These are phyloP conservation scores for Phytophthora tentaculata DNA, from an alignment of 352 stramenopile species.

Conservation along the genomic window DNA sequence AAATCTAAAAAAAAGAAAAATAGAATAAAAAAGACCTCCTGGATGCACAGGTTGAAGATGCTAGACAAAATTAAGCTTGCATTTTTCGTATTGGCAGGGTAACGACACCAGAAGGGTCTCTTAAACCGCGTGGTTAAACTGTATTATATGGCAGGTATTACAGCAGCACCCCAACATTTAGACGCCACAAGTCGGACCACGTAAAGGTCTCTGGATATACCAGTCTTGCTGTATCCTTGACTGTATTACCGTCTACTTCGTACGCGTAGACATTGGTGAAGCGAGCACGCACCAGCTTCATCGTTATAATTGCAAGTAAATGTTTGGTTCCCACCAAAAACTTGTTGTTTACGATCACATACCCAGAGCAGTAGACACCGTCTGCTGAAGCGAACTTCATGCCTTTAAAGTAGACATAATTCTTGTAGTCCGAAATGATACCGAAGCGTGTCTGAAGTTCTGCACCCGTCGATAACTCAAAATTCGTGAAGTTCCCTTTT, in stretches of 20 bases:
- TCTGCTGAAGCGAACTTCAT: conserved; percentile 23
- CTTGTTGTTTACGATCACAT: conserved; percentile 21
- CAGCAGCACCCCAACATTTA: conserved; percentile 10
- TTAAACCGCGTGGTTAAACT: too few species aligned
- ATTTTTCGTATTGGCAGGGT: too few species aligned
- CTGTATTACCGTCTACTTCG: conserved; percentile 14
- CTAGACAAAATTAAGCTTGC: too few species aligned
- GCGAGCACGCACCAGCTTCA: conserved; percentile 9
- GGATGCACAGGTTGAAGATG: too few species aligned
- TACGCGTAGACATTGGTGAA: conserved; percentile 16
- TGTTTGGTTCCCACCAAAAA: conserved; percentile 12
- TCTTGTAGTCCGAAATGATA: conserved; percentile 47
- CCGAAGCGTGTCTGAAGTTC: conserved; percentile 39
- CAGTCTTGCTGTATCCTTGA: conserved; percentile 12
- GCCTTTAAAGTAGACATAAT: conserved; percentile 19
- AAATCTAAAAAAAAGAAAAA: too few species aligned
- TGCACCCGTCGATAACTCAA: conserved; percentile 39
- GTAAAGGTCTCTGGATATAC: conserved; percentile 17
- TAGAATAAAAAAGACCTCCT: too few species aligned
- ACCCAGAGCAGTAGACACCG: conserved; percentile 16
- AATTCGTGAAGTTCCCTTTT: conserved; percentile 34
- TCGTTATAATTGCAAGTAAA: conserved; percentile 7
- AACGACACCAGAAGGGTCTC: too few species aligned
- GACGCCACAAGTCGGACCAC: conserved; percentile 11
- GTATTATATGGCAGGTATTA: too few species aligned